A percentile compares a stretch with the other conserved stretches of the same genome.
phyloP scores from a whole-genome alignment of 257 asterid species.

The Jasminum sambac region DNA sequence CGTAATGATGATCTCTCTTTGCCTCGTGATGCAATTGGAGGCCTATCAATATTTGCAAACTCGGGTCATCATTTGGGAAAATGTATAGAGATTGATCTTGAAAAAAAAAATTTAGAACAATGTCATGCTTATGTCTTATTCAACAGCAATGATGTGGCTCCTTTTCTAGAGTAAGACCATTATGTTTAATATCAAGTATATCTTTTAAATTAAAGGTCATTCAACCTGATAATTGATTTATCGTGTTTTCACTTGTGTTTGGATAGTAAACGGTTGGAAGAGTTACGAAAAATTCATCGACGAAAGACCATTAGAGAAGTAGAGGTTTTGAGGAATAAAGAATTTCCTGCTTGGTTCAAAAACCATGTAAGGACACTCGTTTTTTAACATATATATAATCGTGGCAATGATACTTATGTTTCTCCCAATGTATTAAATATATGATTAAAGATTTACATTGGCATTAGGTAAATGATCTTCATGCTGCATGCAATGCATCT shows the following conservation, averaged over 20 bases:
- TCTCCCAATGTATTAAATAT: too few species aligned
- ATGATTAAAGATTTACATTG: neutral
- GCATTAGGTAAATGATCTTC: neutral
- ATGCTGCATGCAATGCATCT: neutral
- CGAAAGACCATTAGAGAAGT: neutral
- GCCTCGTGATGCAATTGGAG: neutral
- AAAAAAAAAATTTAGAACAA: neutral
- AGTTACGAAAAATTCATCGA: neutral
- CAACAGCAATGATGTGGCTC: neutral
- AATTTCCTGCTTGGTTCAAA: neutral
- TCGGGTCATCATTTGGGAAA: too few species aligned
- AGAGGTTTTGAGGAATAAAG: neutral
- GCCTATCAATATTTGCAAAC: neutral
- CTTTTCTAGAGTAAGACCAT: neutral
- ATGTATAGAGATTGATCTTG: neutral
- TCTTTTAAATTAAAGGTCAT: too few species aligned
- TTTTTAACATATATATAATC: too few species aligned
- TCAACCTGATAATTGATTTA: too few species aligned
- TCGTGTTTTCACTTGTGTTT: neutral
- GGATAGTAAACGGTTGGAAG: neutral
- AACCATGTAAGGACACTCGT: neutral
- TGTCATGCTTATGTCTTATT: neutral
- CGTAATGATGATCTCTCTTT: neutral
- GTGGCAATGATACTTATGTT: neutral
- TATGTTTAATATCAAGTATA: too few species aligned